These are phyloP conservation scores for Sherardia arvensis DNA, from an alignment of 257 asterid species.

Conservation along the genomic window DNA sequence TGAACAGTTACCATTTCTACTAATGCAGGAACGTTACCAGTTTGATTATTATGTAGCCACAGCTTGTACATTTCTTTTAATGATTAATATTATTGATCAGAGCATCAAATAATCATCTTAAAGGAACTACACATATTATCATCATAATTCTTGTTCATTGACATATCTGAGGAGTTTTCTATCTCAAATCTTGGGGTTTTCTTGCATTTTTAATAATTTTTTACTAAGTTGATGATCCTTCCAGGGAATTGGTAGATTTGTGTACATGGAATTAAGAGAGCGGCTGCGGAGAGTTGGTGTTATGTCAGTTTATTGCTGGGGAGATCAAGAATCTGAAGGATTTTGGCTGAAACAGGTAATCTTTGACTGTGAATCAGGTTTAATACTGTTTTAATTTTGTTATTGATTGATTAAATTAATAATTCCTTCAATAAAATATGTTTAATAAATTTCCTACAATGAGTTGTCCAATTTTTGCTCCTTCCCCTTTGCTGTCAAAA, in stretches of 20 bases:
- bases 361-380: constrained; percentile 3
- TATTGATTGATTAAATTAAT: background rate
- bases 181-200: background rate
- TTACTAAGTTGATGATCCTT: constrained; percentile 14
- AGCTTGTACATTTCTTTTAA: background rate
- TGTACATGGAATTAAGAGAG: constrained; percentile 54
- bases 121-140: background rate
- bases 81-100: background rate
- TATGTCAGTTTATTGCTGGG: constrained; percentile 72
- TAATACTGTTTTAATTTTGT: background rate
- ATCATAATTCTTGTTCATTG: background rate
- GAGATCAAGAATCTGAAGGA: constrained; percentile 82
- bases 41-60: background rate
- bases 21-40: background rate
- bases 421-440: background rate
- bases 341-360: constrained; percentile 87
- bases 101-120: background rate
- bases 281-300: constrained; percentile 73
- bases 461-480: background rate
- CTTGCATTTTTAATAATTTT: constrained; percentile 5
- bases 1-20: background rate
- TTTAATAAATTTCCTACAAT: background rate
- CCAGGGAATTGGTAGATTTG: constrained; percentile 71
- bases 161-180: background rate
- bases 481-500: background rate